Conservation (phyloP, 2,329 filamentous ascomycete species). For the Penicillium sp. region DNA sequence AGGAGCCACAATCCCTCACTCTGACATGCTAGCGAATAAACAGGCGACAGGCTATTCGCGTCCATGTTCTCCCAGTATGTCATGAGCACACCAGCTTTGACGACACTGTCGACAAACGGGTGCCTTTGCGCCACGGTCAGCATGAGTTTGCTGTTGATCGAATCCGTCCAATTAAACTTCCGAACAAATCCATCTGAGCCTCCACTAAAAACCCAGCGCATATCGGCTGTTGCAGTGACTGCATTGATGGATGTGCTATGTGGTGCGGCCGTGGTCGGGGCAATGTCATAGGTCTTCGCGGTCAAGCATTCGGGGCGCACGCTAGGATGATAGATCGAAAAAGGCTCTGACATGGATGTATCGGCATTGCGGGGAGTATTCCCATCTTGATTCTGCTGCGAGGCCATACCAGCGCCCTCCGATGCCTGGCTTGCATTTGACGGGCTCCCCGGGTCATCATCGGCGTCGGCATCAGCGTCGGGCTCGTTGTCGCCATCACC, state of each 20-base stretch:
- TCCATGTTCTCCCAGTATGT: constrained; percentile 99
- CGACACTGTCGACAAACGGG: constrained; percentile 94
- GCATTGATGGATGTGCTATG: constrained; percentile 95
- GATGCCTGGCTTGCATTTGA: constrained; percentile 41
- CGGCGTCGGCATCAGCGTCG: constrained; percentile 14
- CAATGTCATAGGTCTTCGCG: constrained; percentile 83
- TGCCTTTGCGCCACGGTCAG: constrained; percentile 93
- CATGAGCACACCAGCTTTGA: constrained; percentile 88
- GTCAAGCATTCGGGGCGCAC: constrained; percentile 74
- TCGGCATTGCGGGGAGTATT: constrained; percentile 45
- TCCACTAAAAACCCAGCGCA: constrained; percentile 91
- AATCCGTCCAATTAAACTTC: constrained; percentile 93
- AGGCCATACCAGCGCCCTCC: constrained; percentile 31
- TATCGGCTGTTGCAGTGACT: constrained; percentile 83
- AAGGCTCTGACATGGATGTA: constrained; percentile 29
- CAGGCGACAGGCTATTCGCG: constrained; percentile 67
- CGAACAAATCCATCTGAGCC: constrained; percentile 93
- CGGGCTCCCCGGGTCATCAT: constrained; percentile 32
- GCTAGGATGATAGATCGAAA: constrained; percentile 52
- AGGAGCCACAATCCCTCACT: constrained; percentile 87
- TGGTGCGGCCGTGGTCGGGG: constrained; percentile 93
- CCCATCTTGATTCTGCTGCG: constrained; percentile 47
- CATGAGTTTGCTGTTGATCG: constrained; percentile 88
- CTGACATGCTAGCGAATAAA: constrained; percentile 90
- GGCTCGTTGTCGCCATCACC: constrained; percentile 29